Conservation (phyloP, 352 stramenopile genomes). For the Globisporangium ultimum region DNA sequence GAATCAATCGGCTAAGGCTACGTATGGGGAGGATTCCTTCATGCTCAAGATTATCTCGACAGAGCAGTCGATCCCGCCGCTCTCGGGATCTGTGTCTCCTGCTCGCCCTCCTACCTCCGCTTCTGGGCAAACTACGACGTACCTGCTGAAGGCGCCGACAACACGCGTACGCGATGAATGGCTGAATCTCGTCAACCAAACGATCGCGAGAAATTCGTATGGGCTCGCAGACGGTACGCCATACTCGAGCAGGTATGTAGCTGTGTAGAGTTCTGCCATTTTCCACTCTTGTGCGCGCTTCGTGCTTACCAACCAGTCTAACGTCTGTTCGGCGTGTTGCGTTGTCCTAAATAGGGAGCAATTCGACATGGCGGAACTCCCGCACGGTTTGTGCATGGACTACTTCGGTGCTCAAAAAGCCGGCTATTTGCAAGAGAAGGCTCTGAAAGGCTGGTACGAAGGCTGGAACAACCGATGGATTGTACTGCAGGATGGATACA, state of each 20-base stretch:
- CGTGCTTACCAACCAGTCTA: neutral
- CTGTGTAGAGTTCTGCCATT: neutral
- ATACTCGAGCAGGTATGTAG: conserved; percentile 6
- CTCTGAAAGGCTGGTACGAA: conserved; percentile 77
- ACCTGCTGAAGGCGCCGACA: conserved; percentile 62
- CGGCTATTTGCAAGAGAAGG: conserved; percentile 71
- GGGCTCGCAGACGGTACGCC: too few relatives aligned
- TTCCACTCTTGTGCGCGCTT: too few relatives aligned
- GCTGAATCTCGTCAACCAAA: conserved; percentile 58
- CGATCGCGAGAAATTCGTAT: conserved; percentile 6
- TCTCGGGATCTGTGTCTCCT: conserved; percentile 18
- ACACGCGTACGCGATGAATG: conserved; percentile 68
- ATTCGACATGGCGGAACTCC: conserved; percentile 44
- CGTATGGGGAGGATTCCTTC: conserved; percentile 80
- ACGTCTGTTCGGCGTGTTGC: neutral
- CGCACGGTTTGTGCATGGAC: conserved; percentile 58
- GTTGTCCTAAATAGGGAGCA: conserved; percentile 9
- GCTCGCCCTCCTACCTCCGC: conserved; percentile 19
- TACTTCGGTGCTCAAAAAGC: conserved; percentile 80
- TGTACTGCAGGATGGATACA: conserved; percentile 67
- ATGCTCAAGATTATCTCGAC: conserved; percentile 67
- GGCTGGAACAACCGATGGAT: conserved; percentile 80
- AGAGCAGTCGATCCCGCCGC: conserved; percentile 22
- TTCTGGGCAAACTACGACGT: conserved; percentile 21
- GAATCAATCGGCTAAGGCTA: conserved; percentile 39